Evolutionary conservation across 805 yeast species (phyloP), one percentile per base, ranked within the genome.

Genomic region (Monosporozyma servazzii): DNA sequence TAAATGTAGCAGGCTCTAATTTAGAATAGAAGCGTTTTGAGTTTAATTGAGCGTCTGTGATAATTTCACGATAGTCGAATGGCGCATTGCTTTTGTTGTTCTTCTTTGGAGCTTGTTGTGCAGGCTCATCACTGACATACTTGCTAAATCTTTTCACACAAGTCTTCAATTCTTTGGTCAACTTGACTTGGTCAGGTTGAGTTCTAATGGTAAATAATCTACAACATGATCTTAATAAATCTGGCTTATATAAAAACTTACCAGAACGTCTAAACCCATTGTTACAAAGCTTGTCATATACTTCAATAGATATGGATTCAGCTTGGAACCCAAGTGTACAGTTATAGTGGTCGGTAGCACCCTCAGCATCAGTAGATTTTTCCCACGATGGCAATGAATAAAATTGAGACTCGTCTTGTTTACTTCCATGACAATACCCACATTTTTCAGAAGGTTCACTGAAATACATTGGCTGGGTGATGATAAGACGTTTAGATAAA

Each of bases 241-340:
- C 96, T 0, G 86, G 80, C 59, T 75, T 77, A 62, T 80, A 86
- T 7, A 84, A 54, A 56, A 79, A 85, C 2, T 67, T 64, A 0
- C 96, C 96, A 31, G 93, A 84, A 50, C 97, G 71, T 64, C 95
- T 77, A 61, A 78, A 88, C 2, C 96, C 96, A 57, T 74, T 69
- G 58, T 88, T 82, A 58, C 90, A 79, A 56, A 86, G 63, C 20
- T 58, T 61, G 60, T 86, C 90, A 60, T 88, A 88, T 27, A 75
- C 76, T 17, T 64, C 63, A 6, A 77, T 69, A 0, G 79, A 63
- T 71, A 81, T 72, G n/a, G 64, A 64, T 45, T 72, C 73, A 9
- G 73, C 71, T 17, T 68, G 69, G 49, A 78, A 67, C 8, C 76
- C 76, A 8, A 69, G 45, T 2, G 72, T 67, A 13, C 68, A 60